Evolutionary conservation across 2,329 filamentous ascomycete species (phyloP), one percentile per base, ranked within the genome.

Genomic region (Botrytis fragariae): DNA sequence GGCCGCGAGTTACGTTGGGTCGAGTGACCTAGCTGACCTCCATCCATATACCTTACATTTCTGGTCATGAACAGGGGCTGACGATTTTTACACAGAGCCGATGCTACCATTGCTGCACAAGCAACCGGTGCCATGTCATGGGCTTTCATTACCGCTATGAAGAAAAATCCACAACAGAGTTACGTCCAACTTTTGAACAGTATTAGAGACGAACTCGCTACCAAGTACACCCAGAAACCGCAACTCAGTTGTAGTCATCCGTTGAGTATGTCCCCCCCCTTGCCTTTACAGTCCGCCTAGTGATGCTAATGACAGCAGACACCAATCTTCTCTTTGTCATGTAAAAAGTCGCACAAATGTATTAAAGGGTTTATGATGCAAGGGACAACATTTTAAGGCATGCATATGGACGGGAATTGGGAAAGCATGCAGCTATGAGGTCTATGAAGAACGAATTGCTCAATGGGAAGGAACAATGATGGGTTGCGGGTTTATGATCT

Each of bases 101-200:
- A 99, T 82, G 95, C 96, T 20, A 93, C 90, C 42, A 98, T 98
- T 77, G 89, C 79, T 60, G 75, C 93, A 73, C 88, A 98, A 84
- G 95, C 96, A 48, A 99, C 96, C 0, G 96, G 96, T 72, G 96
- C 96, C 82, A 98, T 99, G 96, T 97, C 94, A 5, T 98, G 93
- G 90, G 96, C 96, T 3, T 99, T 99, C 82, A 96, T 99, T 82
- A 90, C 88, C 1, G 92, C 95, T 32, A 87, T 98, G 80, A 95
- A 93, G 86, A 94, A 95, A 85, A 97, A 97, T 81, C 94, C 94
- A 0, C 92, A 97, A 81, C 96, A 98, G 85, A 97, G 92, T 84
- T 99, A 99, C 81, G 93, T 98, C 69, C 91, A 98, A 85, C 86
- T 99, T 73, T 88, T 99, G 77, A 98, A 98, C 86, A 97, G 91